Evolutionary conservation across 495 filamentous ascomycete genomes (phyloP), one percentile per base, ranked within the genome.

Genomic region (Penicillium psychrofluorescens): DNA sequence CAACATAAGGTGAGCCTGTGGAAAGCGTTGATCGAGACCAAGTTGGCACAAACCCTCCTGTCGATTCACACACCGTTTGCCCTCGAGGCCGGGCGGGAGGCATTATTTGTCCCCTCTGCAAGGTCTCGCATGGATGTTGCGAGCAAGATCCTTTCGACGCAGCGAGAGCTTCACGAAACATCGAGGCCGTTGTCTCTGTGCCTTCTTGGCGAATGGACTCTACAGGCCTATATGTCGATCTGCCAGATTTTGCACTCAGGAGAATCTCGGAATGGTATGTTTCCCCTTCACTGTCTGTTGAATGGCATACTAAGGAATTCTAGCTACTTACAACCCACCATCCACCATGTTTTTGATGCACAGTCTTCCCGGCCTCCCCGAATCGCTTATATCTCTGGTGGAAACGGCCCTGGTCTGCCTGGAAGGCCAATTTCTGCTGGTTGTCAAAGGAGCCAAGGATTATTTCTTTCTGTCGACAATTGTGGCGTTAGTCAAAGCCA

Each of bases 401-500:
- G 68, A 72, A 38, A 51, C 53, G 13, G 54, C 51, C 12, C 49
- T 72, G n/a, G 37, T 58, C 28, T 60, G 55, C 11, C 52, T 72
- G 1, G 67, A 72, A 48, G 45, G 44, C 7, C 61, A 61, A 1
- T 59, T 62, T 32, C 46, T 65, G 11, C 47, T 64, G 7, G 53
- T 72, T 6, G 55, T 67, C 41, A 72, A 72, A 38, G 67, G 68
- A 1, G 65, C 67, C 4, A 72, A 70, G 38, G 67, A 72, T 38
- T 72, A 69, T 41, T 70, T 69, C 39, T 70, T 70, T 47, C 54
- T 70, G 36, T 70, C 66, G 0, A 69, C 67, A 2, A 63, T 72
- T 22, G 41, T 65, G 9, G 62, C 65, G 7, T 38, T 70, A 2
- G 68, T 67, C 33, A 72, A 70, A 35, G 44, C 62, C 16, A 63